Evolutionary conservation across 2,329 filamentous ascomycete genomes (phyloP), one percentile per base, ranked within the genome.

Genomic region (Drechslera avenae): DNA sequence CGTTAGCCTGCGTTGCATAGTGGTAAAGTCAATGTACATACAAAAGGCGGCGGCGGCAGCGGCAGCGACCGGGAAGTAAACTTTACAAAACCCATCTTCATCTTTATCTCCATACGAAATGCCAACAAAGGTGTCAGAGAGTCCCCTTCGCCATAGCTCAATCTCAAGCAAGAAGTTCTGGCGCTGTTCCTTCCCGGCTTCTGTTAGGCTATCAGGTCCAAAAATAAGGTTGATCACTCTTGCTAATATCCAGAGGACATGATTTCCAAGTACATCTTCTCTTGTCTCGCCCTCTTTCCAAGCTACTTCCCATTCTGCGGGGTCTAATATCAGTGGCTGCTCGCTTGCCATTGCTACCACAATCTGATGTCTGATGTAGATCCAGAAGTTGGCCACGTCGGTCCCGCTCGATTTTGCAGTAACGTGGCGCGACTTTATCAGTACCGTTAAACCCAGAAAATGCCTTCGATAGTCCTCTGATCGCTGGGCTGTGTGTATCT

Each of bases 371-470:
- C 68, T 47, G 7, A 66, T 53, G 39, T 72, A 71, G 19, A 73
- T 66, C 69, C 69, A 73, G 48, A 73, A 73, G 14, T 69, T 72
- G 5, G 69, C 71, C 12, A 59, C 54, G 39, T 70, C 65, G 8
- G 63, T 65, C 1, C 68, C 68, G 1, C 40, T 55, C 8, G 64
- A 67, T 16, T 63, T 60, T 10, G 68, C 69, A 17, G 54, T 66
- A 16, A 71, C 66, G 12, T 54, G 52, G 10, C 65, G 60, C 5
- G 59, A 54, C 41, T 68, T 72, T 41, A 72, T 63, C 37, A 73
- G 52, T 49, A 64, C 62, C 7, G 60, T 60, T 4, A 69, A 56
- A 5, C 68, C 69, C 8, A 69, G 58, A 26, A 72, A 67, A 31
- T 73, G 70, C 14, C 60, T 56, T 13, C 63, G 43, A 37, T 70